Evolutionary conservation across 2,329 filamentous ascomycete genomes (phyloP), one percentile per base, ranked within the genome.

Genomic region (Penicillium paneum): DNA sequence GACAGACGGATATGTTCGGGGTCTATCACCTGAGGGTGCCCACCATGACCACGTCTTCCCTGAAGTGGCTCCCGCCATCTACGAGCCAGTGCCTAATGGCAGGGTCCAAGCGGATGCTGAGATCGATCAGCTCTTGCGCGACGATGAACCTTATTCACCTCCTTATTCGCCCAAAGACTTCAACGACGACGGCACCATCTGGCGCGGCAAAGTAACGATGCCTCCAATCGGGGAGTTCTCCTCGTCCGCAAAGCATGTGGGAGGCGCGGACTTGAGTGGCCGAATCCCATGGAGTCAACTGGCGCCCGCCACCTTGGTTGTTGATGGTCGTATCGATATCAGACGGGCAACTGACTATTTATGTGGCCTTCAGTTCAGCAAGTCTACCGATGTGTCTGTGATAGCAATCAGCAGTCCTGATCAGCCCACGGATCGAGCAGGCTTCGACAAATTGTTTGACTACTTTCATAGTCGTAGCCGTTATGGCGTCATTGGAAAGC

Each of bases 301-400:
- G 10, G 83, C 96, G 8, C 89, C 91, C 0, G 78, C 82, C 29
- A 81, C 76, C 3, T 75, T 86, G 31, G 80, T 84, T 36, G 83
- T 88, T 57, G 86, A 89, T 64, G 77, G 75, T 10, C 67, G 94
- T 17, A 94, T 99, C 56, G 84, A 89, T 48, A 85, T 90, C 62
- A 82, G 88, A 56, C 88, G 88, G 60, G 94, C 93, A 11, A 91
- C 91, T 53, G 90, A 95, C 57, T 99, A 99, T 66, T 85, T 99
- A 0, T 94, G 91, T 68, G 86, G 90, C 47, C 79, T 97, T 57
- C 85, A 91, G 12, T 95, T 90, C 71, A 93, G 88, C 68, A 83
- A 83, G 49, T 86, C 86, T 47, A 92, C 90, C 2, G 94, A 97
- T 66, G 85, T 99, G 6, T 83, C 91, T 1, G 89, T 97, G 21